Evolutionary conservation across 139 green algal genomes (phyloP).

Genomic region (Prasinococcaceae sp.): DNA sequence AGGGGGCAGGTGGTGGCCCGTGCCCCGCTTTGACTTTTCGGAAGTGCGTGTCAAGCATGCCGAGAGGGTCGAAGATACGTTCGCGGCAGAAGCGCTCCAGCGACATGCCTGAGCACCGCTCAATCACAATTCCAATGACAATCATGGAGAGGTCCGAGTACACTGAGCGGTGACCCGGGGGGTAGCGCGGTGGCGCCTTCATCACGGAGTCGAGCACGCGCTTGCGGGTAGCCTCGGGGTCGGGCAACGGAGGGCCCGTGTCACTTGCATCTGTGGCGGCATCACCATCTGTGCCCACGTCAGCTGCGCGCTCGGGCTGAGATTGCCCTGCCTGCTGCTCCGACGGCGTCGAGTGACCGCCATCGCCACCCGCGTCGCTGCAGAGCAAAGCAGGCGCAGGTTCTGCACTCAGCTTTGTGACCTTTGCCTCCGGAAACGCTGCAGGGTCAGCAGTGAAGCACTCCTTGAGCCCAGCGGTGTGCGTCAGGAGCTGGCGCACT

Average conservation of each 20-base stretch:
- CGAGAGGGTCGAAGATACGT: constrained; percentile 4
- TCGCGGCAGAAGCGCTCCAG: constrained; percentile 22
- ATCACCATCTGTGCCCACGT: too few species aligned
- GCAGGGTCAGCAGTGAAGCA: constrained; percentile 24
- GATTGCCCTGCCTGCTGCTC: neutral
- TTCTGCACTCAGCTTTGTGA: neutral
- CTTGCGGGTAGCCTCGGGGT: neutral
- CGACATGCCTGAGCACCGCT: constrained; percentile 7
- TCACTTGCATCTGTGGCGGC: neutral
- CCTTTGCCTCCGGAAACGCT: neutral
- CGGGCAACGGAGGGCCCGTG: neutral
- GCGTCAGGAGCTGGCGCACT: constrained; percentile 28
- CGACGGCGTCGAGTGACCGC: neutral
- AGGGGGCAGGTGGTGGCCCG: constrained; percentile 7
- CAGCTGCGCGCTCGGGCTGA: neutral
- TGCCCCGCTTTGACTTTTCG: constrained; percentile 2
- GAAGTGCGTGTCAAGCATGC: constrained; percentile 15
- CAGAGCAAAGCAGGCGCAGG: neutral
- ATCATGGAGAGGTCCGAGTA: constrained; percentile 39
- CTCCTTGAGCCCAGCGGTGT: constrained; percentile 26
- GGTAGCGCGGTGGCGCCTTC: constrained; percentile 21
- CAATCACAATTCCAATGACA: constrained; percentile 22
- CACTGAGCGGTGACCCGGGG: neutral
- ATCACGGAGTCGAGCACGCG: constrained; percentile 22
- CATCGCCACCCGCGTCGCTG: neutral